Evolutionary conservation across 106 monocot genomes (phyloP).

Genomic region (Gastrodia elata): DNA sequence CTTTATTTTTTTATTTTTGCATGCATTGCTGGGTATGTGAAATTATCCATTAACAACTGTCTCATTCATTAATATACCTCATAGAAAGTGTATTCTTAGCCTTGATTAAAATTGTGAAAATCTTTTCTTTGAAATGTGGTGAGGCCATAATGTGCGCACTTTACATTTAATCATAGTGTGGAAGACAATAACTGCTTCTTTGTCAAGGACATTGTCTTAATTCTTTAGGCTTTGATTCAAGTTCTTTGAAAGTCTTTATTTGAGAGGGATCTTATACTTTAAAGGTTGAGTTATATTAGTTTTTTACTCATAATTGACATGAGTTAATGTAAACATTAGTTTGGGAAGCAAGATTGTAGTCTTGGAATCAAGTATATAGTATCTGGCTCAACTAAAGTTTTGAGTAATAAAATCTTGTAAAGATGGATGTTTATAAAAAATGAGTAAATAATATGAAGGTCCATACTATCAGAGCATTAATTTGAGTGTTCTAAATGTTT

Average conservation of each 20-base stretch:
- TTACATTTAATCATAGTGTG: neutral
- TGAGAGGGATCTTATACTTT: neutral
- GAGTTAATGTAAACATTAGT: neutral
- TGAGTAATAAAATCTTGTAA: neutral
- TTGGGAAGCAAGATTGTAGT: neutral
- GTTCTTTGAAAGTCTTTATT: neutral
- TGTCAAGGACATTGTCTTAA: neutral
- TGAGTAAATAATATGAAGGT: neutral
- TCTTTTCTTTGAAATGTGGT: neutral
- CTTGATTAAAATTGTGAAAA: neutral
- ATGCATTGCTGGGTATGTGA: too few species aligned
- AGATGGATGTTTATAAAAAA: neutral
- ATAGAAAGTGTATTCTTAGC: neutral
- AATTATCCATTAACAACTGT: neutral
- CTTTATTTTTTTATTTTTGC: neutral
- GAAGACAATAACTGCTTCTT: neutral
- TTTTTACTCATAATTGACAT: neutral
- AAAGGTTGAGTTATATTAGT: neutral
- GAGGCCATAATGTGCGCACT: neutral
- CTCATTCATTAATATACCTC: neutral
- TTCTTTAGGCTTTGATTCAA: neutral
- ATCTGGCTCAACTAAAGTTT: neutral
- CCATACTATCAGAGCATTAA: neutral
- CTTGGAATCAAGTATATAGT: neutral
- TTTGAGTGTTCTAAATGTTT: neutral